Conservation (phyloP, 345 rosid genomes). For the Erysimum cheiranthoides region DNA sequence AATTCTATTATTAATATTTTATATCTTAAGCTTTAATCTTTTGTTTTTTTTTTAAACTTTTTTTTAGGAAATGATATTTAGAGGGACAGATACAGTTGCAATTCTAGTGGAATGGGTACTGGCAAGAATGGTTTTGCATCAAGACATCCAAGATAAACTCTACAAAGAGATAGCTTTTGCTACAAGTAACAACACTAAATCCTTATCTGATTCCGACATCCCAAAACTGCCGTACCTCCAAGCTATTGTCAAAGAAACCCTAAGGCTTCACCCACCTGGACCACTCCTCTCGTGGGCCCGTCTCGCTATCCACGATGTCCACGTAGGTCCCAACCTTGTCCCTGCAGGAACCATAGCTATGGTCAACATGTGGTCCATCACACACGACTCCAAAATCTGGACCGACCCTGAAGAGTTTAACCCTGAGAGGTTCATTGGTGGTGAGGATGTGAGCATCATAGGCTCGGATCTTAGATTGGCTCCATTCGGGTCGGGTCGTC, state of each 20-base stretch:
- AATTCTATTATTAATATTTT: neutral
- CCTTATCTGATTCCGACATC: conserved; percentile 64
- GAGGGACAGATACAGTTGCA: conserved; percentile 92
- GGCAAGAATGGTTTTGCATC: conserved; percentile 78
- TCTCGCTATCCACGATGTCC: conserved; percentile 72
- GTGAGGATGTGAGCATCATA: conserved; percentile 56
- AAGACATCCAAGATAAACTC: conserved; percentile 63
- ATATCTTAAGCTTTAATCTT: neutral
- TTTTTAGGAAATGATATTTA: conserved; percentile 81
- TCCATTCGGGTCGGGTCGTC: conserved; percentile 72
- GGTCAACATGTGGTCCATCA: conserved; percentile 96
- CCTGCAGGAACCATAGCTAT: conserved; percentile 88
- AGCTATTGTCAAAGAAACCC: conserved; percentile 77
- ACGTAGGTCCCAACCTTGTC: conserved; percentile 55
- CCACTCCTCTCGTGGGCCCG: conserved; percentile 95
- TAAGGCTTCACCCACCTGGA: conserved; percentile 87
- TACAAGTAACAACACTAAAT: conserved; percentile 45
- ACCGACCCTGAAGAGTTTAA: conserved; percentile 54
- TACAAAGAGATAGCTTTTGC: conserved; percentile 61
- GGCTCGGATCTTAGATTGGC: conserved; percentile 73
- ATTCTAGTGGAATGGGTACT: conserved; percentile 88
- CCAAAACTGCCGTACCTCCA: conserved; percentile 60
- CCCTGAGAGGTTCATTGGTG: conserved; percentile 70
- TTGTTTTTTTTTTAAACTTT: neutral
- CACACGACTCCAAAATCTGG: conserved; percentile 71